Percentiles rank a stretch among this genome's conserved stretches.
phyloP scores from a whole-genome alignment of 306 rosid genomes.

The Rosa persica region DNA sequence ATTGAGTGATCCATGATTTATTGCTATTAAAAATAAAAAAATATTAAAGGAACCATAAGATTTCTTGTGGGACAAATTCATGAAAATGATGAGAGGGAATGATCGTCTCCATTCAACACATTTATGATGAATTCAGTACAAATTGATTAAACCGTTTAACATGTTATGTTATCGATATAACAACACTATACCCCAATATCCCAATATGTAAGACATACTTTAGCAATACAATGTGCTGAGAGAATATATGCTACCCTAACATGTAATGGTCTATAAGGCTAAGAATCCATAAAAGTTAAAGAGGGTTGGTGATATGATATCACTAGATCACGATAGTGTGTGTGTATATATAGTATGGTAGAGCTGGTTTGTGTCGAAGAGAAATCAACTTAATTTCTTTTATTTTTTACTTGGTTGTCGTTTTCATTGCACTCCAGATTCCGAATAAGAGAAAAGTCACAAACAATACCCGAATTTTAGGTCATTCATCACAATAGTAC shows the following conservation, averaged over 20 bases:
- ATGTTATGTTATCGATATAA: too few relatives aligned
- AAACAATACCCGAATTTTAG: too few relatives aligned
- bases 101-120: too few relatives aligned
- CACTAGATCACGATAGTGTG: neutral
- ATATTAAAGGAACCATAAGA: too few relatives aligned
- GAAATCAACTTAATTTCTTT: neutral
- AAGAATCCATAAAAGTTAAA: constrained; percentile 1
- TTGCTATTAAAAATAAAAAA: too few relatives aligned
- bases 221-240: neutral
- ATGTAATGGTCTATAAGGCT: neutral
- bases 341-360: neutral
- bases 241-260: neutral
- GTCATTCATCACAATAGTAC: too few relatives aligned
- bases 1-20: too few relatives aligned
- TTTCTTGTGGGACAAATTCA: too few relatives aligned
- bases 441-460: too few relatives aligned
- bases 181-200: neutral
- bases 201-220: neutral
- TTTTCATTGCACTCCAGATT: neutral
- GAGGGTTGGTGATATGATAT: neutral
- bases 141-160: too few relatives aligned
- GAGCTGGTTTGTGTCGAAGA: neutral
- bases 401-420: neutral
- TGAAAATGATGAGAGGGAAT: too few relatives aligned
- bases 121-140: too few relatives aligned